Conservation (phyloP, 768 basidiomycete genomes). For the Solioccasus polychromus region DNA sequence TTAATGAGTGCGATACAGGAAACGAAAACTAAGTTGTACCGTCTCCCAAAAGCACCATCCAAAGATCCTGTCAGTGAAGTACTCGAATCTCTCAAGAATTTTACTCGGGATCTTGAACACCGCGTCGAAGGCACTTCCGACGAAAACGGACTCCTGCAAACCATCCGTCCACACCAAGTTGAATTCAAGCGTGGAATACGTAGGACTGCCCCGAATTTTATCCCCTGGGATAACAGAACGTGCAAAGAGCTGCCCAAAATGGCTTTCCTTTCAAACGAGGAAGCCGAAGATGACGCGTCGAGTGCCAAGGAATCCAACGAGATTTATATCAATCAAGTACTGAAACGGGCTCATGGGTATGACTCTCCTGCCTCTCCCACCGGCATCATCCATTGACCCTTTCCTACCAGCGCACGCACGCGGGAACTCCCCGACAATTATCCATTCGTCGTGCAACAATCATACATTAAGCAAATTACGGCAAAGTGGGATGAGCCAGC, state of each 20-base stretch:
- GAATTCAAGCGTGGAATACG: constrained; percentile 48
- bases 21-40: constrained; percentile 32
- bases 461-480: constrained; percentile 46
- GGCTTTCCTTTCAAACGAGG: constrained; percentile 41
- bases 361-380: constrained; percentile 12
- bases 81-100: constrained; percentile 43
- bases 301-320: not conserved
- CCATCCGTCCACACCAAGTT: constrained; percentile 47
- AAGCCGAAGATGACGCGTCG: constrained; percentile 17
- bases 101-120: constrained; percentile 41
- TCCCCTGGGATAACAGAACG: constrained; percentile 39
- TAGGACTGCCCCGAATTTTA: constrained; percentile 55
- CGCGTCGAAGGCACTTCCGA: constrained; percentile 55
- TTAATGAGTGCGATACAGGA: constrained; percentile 43
- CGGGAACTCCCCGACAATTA: constrained; percentile 68
- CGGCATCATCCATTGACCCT: not conserved
- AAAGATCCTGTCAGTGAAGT: constrained; percentile 58
- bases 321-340: constrained; percentile 55
- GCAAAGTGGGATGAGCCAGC: constrained; percentile 50
- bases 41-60: constrained; percentile 52
- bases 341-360: constrained; percentile 45
- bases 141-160: constrained; percentile 51
- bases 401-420: constrained; percentile 52
- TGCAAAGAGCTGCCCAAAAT: constrained; percentile 6
- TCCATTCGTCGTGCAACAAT: constrained; percentile 57